Conservation (phyloP, 441 rosid genomes). For the Gossypium aridum region DNA sequence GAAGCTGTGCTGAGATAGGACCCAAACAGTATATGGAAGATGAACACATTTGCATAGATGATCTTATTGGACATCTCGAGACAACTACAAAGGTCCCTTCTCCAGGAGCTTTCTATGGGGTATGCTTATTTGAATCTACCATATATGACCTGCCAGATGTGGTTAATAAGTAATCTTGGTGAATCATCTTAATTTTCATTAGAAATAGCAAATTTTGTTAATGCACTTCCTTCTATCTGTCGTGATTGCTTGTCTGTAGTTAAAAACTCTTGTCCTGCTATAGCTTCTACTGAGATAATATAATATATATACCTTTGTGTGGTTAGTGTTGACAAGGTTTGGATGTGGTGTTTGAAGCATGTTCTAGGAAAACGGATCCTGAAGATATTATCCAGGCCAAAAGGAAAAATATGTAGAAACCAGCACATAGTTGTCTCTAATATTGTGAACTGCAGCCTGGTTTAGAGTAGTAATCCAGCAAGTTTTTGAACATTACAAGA, state of each 20-base stretch:
- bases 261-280: neutral
- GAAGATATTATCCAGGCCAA: neutral
- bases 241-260: neutral
- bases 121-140: conserved; percentile 18
- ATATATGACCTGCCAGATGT: neutral
- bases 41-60: conserved; percentile 81
- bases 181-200: neutral
- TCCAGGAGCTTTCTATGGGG: conserved; percentile 91
- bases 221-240: neutral
- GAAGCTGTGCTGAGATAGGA: conserved; percentile 91
- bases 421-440: neutral
- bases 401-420: neutral
- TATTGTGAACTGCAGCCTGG: neutral
- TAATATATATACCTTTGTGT: neutral
- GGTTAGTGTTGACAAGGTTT: neutral
- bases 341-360: neutral
- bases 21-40: conserved; percentile 90
- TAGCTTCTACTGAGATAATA: neutral
- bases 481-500: neutral
- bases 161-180: neutral
- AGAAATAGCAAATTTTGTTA: neutral
- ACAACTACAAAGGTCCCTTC: conserved; percentile 34
- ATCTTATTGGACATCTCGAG: conserved; percentile 60
- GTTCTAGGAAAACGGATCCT: neutral
- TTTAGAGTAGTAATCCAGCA: neutral